Percentiles rank a stretch among this genome's conserved stretches.
These are phyloP conservation scores for Stagonosporopsis cucurbitacearum DNA, from an alignment of 2,329 filamentous ascomycete species.

Conservation along the genomic window DNA sequence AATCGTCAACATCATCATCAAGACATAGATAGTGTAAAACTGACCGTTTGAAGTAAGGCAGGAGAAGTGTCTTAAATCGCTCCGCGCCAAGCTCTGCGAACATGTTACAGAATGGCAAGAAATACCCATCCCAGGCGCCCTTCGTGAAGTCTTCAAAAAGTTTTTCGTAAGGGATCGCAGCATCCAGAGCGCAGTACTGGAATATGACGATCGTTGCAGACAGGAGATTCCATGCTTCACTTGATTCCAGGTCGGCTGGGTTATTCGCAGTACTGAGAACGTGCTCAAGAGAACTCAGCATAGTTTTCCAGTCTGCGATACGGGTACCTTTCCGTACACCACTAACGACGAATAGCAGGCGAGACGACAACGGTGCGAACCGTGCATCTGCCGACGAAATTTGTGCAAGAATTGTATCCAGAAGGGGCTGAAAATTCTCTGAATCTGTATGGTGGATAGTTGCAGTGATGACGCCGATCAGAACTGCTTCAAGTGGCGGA, in stretches of 20 bases:
- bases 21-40: neutral
- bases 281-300: constrained; percentile 58
- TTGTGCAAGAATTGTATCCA: constrained; percentile 61
- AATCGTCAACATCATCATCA: constrained; percentile 31
- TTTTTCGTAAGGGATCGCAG: constrained; percentile 73
- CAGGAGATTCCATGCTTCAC: constrained; percentile 48
- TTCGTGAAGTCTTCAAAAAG: constrained; percentile 69
- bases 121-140: constrained; percentile 72
- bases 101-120: constrained; percentile 84
- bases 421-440: constrained; percentile 74
- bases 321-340: constrained; percentile 83
- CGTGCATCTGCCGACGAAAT: constrained; percentile 55
- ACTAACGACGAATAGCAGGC: constrained; percentile 71
- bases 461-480: constrained; percentile 79
- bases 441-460: constrained; percentile 80
- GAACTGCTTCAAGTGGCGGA: constrained; percentile 63
- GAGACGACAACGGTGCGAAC: constrained; percentile 36
- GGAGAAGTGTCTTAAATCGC: constrained; percentile 78
- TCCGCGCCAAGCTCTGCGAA: constrained; percentile 75
- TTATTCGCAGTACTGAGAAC: constrained; percentile 46
- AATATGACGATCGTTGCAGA: constrained; percentile 68
- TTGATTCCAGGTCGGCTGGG: constrained; percentile 39
- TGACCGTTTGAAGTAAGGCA: constrained; percentile 81
- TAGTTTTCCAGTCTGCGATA: constrained; percentile 71
- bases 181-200: constrained; percentile 78